These are phyloP conservation scores for Trypanosoma vivax DNA, from an alignment of 208 protist genomes.

Conservation along the genomic window DNA sequence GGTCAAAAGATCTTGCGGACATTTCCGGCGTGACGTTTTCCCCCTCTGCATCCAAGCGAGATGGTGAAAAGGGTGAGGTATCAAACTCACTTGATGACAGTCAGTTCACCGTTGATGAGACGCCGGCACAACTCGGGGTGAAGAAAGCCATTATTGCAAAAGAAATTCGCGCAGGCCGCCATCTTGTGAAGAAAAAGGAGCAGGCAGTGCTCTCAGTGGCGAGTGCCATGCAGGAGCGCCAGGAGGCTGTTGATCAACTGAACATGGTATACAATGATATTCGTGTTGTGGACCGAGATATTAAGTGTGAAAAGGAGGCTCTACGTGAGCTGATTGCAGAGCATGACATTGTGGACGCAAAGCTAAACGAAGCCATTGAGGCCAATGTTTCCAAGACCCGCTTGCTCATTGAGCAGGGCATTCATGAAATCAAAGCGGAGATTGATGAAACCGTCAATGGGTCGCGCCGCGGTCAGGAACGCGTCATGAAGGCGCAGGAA, in stretches of 20 bases:
- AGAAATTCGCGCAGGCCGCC: slow-evolving; percentile 47
- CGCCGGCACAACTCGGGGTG: slow-evolving; percentile 38
- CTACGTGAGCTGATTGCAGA: slow-evolving; percentile 44
- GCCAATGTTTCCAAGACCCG: slow-evolving; percentile 28
- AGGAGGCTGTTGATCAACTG: slow-evolving; percentile 53
- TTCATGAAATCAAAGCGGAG: slow-evolving; percentile 39
- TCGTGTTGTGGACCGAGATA: slow-evolving; percentile 66
- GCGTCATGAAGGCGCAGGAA: slow-evolving; percentile 84
- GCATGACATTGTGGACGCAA: slow-evolving; percentile 36
- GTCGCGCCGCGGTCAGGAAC: slow-evolving; percentile 63
- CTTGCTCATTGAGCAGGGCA: slow-evolving; percentile 53
- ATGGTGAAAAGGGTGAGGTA: neutral
- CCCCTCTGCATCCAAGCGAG: neutral
- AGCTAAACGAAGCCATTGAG: slow-evolving; percentile 35
- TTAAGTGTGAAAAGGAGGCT: slow-evolving; percentile 35
- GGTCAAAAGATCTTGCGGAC: slow-evolving; percentile 24
- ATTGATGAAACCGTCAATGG: slow-evolving; percentile 45
- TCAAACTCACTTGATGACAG: too few relatives aligned
- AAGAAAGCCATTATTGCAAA: slow-evolving; percentile 46
- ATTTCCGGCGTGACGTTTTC: slow-evolving; percentile 33
- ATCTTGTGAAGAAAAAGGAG: slow-evolving; percentile 60
- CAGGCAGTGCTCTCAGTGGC: slow-evolving; percentile 37
- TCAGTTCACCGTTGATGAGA: too few relatives aligned
- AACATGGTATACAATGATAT: slow-evolving; percentile 76
- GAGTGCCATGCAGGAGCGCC: slow-evolving; percentile 37